Evolutionary conservation across 495 filamentous ascomycete species (phyloP).

Genomic region (Penicillium cosmopolitanum): DNA sequence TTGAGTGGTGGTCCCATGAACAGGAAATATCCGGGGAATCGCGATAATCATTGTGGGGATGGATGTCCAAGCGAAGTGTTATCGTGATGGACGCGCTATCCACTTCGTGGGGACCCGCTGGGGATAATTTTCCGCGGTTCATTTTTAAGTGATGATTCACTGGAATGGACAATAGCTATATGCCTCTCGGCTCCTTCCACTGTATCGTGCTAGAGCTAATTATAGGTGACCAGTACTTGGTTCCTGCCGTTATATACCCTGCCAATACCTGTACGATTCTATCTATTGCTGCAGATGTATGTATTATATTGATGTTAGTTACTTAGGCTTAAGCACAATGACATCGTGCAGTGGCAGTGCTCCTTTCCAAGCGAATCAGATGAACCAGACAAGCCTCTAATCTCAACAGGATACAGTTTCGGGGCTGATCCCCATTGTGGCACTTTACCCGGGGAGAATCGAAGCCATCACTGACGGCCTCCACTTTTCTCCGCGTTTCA

Average conservation of each 20-base stretch:
- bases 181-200: neutral
- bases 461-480: conserved; percentile 16
- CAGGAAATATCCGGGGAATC: neutral
- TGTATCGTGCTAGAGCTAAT: too few species aligned
- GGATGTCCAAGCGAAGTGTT: neutral
- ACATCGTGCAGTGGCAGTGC: neutral
- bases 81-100: conserved; percentile 3
- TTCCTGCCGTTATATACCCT: too few species aligned
- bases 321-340: neutral
- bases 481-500: conserved; percentile 29
- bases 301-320: neutral
- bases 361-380: neutral
- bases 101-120: neutral
- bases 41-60: neutral
- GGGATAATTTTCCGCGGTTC: neutral
- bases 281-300: neutral
- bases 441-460: conserved; percentile 9
- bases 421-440: conserved; percentile 26
- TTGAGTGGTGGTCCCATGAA: conserved; percentile 23
- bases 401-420: conserved; percentile 19
- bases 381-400: neutral
- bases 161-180: neutral
- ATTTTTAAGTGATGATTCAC: neutral
- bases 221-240: too few species aligned
- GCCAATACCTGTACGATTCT: neutral